Evolutionary conservation across 2,329 filamentous ascomycete species (phyloP).

Genomic region (Chrysoporthe cubensis): DNA sequence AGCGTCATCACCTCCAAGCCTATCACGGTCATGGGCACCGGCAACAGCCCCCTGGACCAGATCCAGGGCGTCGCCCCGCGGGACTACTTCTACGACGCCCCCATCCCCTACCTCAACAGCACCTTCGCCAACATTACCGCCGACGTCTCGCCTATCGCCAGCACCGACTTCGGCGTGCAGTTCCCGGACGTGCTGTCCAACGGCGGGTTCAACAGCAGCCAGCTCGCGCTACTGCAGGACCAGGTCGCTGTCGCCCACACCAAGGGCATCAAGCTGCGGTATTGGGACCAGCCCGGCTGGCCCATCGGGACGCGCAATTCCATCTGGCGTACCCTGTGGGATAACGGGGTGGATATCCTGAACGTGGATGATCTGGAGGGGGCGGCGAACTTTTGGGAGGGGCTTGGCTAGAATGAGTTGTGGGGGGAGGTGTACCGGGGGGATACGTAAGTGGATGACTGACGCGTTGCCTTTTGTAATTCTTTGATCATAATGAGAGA

Average conservation of each 20-base stretch:
- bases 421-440: neutral
- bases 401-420: neutral
- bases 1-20: slow-evolving; percentile 53
- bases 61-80: slow-evolving; percentile 62
- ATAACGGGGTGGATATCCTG: slow-evolving; percentile 62
- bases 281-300: slow-evolving; percentile 62
- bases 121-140: slow-evolving; percentile 34
- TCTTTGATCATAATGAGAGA: neutral
- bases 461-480: neutral
- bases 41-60: slow-evolving; percentile 60
- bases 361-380: slow-evolving; percentile 67
- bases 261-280: slow-evolving; percentile 62
- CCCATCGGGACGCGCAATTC: slow-evolving; percentile 61
- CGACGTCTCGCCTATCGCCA: slow-evolving; percentile 35
- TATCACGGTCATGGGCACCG: slow-evolving; percentile 70
- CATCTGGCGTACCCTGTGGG: slow-evolving; percentile 60
- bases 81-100: slow-evolving; percentile 40
- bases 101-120: slow-evolving; percentile 30
- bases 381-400: slow-evolving; percentile 42
- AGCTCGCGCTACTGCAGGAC: slow-evolving; percentile 51
- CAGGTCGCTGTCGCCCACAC: slow-evolving; percentile 58
- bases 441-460: neutral
- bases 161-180: slow-evolving; percentile 42
- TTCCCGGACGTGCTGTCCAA: slow-evolving; percentile 40
- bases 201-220: slow-evolving; percentile 47